A percentile compares a stretch with the other conserved stretches of the same genome.
These are phyloP conservation scores for Cyberlindnera lachancei DNA, from an alignment of 805 yeast species.

Conservation along the genomic window DNA sequence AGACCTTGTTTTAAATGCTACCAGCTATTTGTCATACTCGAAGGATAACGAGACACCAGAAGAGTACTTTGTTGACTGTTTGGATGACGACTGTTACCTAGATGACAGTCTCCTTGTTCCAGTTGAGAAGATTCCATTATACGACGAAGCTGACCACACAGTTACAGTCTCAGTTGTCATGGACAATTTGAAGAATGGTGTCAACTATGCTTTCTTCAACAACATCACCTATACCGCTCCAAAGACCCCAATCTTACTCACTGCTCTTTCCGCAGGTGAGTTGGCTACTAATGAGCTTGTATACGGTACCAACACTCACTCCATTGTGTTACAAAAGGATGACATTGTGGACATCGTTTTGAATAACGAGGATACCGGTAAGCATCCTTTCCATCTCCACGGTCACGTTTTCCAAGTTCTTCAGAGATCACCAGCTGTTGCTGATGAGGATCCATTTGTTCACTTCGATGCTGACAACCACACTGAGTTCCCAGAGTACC, in stretches of 20 bases:
- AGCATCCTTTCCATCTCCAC: conserved; percentile 96
- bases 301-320: conserved; percentile 74
- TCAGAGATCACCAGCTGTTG: conserved; percentile 62
- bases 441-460: conserved; percentile 40
- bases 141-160: conserved; percentile 60
- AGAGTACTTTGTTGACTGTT: conserved; percentile 36
- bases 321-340: conserved; percentile 53
- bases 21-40: conserved; percentile 64
- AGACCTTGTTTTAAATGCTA: conserved; percentile 60
- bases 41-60: conserved; percentile 33
- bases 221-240: conserved; percentile 72
- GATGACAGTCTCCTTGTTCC: conserved; percentile 83
- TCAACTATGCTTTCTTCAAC: conserved; percentile 95
- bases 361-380: conserved; percentile 85
- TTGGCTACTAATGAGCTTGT: conserved; percentile 42
- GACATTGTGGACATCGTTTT: conserved; percentile 70
- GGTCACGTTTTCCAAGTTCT: conserved; percentile 81
- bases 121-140: conserved; percentile 41
- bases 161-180: conserved; percentile 69
- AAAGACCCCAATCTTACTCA: conserved; percentile 76
- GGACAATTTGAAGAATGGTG: conserved; percentile 82
- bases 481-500: conserved; percentile 56
- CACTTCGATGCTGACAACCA: conserved; percentile 46
- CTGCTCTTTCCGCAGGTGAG: conserved; percentile 70
- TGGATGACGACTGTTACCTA: conserved; percentile 40